Conservation (phyloP, 768 basidiomycete genomes). For the Calocera viscosa region DNA sequence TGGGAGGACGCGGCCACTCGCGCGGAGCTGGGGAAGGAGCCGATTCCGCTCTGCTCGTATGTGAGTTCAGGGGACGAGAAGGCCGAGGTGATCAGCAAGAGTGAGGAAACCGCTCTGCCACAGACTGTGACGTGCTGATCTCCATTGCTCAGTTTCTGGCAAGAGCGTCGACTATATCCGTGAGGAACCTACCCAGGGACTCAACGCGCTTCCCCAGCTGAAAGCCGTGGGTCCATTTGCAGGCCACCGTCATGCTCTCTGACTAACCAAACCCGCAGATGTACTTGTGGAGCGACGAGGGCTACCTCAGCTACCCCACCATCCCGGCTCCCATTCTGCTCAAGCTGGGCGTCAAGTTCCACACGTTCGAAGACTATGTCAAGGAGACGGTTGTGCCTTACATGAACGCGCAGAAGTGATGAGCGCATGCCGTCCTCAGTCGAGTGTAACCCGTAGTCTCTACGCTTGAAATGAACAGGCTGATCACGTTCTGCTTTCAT, state of each 20-base stretch:
- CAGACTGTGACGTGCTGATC: background rate
- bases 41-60: background rate
- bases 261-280: background rate
- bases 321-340: background rate
- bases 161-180: background rate
- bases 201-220: background rate
- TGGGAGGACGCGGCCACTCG: background rate
- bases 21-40: background rate
- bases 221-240: background rate
- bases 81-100: background rate
- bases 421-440: no score
- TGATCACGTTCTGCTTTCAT: no score
- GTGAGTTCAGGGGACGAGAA: background rate
- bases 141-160: background rate
- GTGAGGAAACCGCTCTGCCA: background rate
- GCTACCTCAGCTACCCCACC: background rate
- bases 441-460: no score
- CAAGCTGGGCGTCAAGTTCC: background rate
- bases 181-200: background rate
- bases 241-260: no score
- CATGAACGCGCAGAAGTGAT: background rate
- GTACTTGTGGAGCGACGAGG: background rate
- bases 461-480: no score
- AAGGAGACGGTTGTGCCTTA: background rate
- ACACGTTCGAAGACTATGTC: conserved; percentile 2